Evolutionary conservation across 306 rosid species (phyloP), one percentile per base, ranked within the genome.

Genomic region (Abrus precatorius): DNA sequence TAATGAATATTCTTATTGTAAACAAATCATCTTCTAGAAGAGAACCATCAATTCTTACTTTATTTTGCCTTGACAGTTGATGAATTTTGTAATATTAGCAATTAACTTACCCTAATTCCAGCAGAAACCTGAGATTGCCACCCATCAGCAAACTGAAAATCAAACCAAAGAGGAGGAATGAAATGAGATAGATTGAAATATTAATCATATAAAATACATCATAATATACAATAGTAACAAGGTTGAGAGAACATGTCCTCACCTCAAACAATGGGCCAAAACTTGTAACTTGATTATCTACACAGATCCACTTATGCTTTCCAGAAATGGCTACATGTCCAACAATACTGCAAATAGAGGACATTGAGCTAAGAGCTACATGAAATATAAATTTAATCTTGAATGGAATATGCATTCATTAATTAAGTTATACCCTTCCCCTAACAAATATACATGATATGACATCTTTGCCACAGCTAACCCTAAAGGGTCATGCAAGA

Each of bases 291-390:
- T 85, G 90, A 81, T 87, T 85, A 60, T 92, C 97, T 20, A 90
- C 88, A 85, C 84, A 89, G 87, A 96, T 89, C 99, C 98, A 96
- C 78, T 38, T 87, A 90, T 96, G 90, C 81, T 88, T 92, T 81
- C 98, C 97, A 6, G 94, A 89, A 72, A 86, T 90, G 47, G 99
- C 97, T 77, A 93, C 99, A 82, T 93, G 93, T 75, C 98, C 97
- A 85, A 96, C 97, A 84, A 90, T 84, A 85, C 98, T 96, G 86
- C 34, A 81, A 73, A 87, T 38, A 40, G 67, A 82, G 83, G 47
- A 54, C 33, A 9, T 77, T 44, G 71, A 61, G 69, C 54, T 11
- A 73, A 61, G 44, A 57, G 47, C 43, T 57, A 75, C 41, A 38
- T 44, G 77, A 41, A 61, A 60, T 30, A 27, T 56, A 47, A 67